Percentiles rank a stretch among this genome's conserved stretches.
phyloP scores from a whole-genome alignment of 2,329 filamentous ascomycete genomes.

The Corinectria fuckeliana region DNA sequence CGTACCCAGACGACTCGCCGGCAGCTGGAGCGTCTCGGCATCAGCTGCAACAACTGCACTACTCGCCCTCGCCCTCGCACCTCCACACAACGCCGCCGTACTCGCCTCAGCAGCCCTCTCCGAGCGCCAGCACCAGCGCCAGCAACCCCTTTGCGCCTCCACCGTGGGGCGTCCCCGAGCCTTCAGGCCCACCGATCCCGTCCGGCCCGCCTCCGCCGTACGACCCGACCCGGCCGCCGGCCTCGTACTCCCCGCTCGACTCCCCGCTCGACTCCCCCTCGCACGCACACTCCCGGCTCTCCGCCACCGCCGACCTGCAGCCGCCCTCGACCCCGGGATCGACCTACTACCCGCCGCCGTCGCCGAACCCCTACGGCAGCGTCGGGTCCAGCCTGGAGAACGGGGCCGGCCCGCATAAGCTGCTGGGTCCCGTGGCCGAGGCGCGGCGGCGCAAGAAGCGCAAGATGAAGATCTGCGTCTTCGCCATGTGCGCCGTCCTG shows the following conservation, averaged over 20 bases:
- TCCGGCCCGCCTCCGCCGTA: conserved; percentile 39
- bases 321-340: conserved; percentile 8
- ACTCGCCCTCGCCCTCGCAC: conserved; percentile 17
- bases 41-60: conserved; percentile 13
- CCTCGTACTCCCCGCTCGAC: conserved; percentile 35
- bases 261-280: conserved; percentile 25
- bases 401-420: conserved; percentile 27
- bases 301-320: not conserved
- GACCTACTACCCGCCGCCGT: conserved; percentile 26
- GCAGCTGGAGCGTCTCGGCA: conserved; percentile 16
- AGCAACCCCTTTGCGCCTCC: conserved; percentile 4
- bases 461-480: conserved; percentile 31
- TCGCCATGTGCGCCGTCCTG: conserved; percentile 27
- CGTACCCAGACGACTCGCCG: conserved; percentile 41
- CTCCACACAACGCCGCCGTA: conserved; percentile 18
- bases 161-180: conserved; percentile 19
- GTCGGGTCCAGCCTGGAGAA: conserved; percentile 25
- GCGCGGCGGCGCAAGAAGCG: conserved; percentile 30
- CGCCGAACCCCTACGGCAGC: conserved; percentile 28
- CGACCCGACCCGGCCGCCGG: conserved; percentile 35
- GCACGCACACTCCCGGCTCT: conserved; percentile 15
- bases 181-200: conserved; percentile 21
- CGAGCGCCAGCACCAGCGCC: too few species aligned
- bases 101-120: conserved; percentile 16
- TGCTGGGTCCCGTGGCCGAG: conserved; percentile 32